Conservation (phyloP, 495 filamentous ascomycete genomes). For the Aspergillus coremiiformis region DNA sequence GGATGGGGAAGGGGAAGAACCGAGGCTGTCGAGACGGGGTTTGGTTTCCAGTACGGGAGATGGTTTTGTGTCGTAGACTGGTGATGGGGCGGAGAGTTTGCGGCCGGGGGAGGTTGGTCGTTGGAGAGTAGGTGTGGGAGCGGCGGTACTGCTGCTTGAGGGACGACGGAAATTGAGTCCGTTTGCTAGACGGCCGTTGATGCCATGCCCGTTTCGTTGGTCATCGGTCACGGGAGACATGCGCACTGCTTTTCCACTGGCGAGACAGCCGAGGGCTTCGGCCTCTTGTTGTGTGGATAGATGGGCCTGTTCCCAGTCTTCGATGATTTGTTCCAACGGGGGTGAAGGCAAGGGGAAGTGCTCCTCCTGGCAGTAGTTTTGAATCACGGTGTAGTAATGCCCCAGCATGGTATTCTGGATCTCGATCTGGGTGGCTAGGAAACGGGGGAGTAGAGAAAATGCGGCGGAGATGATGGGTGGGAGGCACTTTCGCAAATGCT, state of each 20-base stretch:
- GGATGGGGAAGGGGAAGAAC: conserved; percentile 9
- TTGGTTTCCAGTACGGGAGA: conserved; percentile 18
- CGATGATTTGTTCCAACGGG: conserved; percentile 62
- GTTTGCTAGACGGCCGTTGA: conserved; percentile 22
- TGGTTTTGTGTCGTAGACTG: conserved; percentile 4
- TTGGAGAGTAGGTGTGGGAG: conserved; percentile 9
- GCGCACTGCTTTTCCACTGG: conserved; percentile 67
- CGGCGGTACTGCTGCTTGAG: conserved; percentile 20
- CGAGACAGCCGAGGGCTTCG: conserved; percentile 64
- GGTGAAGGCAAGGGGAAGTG: conserved; percentile 68
- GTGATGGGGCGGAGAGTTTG: conserved; percentile 6
- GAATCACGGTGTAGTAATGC: conserved; percentile 75
- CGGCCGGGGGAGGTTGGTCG: conserved; percentile 4
- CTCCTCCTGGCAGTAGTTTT: conserved; percentile 66
- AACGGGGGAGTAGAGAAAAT: conserved; percentile 70
- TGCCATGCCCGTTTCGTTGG: conserved; percentile 29
- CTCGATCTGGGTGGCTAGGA: conserved; percentile 66
- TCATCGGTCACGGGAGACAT: conserved; percentile 47
- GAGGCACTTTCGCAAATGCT: conserved; percentile 65
- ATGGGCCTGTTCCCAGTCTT: conserved; percentile 61
- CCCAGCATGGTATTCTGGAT: conserved; percentile 80
- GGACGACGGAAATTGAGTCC: conserved; percentile 15
- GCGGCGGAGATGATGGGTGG: conserved; percentile 68
- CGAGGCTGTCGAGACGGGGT: conserved; percentile 11
- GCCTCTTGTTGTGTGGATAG: conserved; percentile 58